Evolutionary conservation across 371 early-diverging fungal genomes (phyloP).

Genomic region (Zychaea mexicana): DNA sequence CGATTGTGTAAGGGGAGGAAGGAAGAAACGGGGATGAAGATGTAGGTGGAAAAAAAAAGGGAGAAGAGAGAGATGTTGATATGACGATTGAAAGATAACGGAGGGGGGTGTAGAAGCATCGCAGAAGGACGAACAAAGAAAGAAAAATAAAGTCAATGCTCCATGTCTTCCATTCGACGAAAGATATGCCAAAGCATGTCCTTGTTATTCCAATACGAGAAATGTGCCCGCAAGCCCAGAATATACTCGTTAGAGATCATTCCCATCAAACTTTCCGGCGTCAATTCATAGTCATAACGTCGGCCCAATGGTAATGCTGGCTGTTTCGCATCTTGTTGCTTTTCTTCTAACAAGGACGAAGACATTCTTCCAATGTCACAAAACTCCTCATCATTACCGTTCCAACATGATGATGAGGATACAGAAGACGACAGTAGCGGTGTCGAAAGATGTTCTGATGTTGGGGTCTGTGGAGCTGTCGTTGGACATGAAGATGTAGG

Average conservation of each 20-base stretch:
- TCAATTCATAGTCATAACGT: constrained; percentile 48
- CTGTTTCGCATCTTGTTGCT: background rate
- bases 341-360: background rate
- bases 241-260: constrained; percentile 55
- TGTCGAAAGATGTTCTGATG: background rate
- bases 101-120: no score
- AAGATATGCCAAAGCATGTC: constrained; percentile 55
- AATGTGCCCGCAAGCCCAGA: constrained; percentile 50
- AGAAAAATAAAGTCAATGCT: background rate
- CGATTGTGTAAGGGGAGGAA: no score
- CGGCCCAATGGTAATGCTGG: constrained; percentile 4
- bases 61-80: background rate
- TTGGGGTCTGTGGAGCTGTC: background rate
- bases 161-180: constrained; percentile 32
- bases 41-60: no score
- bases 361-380: background rate
- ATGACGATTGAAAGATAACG: background rate
- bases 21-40: no score
- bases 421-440: background rate
- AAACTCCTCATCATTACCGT: no score
- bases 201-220: constrained; percentile 56
- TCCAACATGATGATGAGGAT: no score
- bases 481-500: background rate
- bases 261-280: constrained; percentile 46
- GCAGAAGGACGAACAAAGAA: no score